Percentiles rank a stretch among this genome's conserved stretches.
Evolutionary conservation across 2,329 filamentous ascomycete species (phyloP).

Genomic region (Cadophora gregata): DNA sequence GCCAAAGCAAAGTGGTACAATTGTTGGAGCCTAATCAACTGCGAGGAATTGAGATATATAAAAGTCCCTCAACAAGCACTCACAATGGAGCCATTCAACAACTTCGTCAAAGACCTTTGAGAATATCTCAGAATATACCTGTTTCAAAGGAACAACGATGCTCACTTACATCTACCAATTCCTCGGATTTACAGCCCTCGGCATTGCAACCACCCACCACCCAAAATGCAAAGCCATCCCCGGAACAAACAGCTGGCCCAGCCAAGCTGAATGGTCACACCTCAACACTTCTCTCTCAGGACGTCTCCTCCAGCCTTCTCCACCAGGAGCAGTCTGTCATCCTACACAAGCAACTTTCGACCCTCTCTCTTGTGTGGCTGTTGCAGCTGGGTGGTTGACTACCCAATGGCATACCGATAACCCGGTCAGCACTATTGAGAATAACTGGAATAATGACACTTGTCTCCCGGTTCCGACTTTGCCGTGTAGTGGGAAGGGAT

Average conservation of each 20-base stretch:
- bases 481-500: constrained; percentile 49
- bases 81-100: neutral
- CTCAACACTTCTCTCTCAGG: constrained; percentile 54
- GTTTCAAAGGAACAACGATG: neutral
- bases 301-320: constrained; percentile 50
- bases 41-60: neutral
- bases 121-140: neutral
- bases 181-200: constrained; percentile 12
- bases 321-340: constrained; percentile 55
- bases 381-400: constrained; percentile 44
- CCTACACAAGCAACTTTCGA: constrained; percentile 45
- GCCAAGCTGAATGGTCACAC: constrained; percentile 49
- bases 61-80: neutral
- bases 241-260: constrained; percentile 54
- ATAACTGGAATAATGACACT: constrained; percentile 57
- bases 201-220: neutral
- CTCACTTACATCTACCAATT: constrained; percentile 18
- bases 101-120: neutral
- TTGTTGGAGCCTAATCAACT: neutral
- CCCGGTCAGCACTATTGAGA: constrained; percentile 47
- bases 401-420: constrained; percentile 48
- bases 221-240: constrained; percentile 55
- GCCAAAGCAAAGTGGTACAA: neutral
- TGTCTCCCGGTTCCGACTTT: constrained; percentile 51
- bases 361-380: constrained; percentile 43